These are phyloP conservation scores for Syncephalis plumigaleata DNA, from an alignment of 371 early-diverging fungal genomes.

Conservation along the genomic window DNA sequence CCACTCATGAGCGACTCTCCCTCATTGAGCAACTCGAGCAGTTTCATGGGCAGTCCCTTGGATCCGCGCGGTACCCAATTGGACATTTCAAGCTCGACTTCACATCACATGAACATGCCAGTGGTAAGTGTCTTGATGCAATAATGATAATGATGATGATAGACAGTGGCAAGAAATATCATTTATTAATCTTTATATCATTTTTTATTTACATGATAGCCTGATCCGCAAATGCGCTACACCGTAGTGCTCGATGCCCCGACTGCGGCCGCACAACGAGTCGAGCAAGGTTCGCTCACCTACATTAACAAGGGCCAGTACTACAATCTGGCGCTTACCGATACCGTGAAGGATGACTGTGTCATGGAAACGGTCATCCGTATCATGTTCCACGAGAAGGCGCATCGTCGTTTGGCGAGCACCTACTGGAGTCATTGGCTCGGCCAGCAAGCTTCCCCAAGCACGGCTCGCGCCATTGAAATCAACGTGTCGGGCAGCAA, in stretches of 20 bases:
- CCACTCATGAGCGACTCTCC: too few species aligned
- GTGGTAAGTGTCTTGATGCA: too few species aligned
- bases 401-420: slow-evolving; percentile 46
- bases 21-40: too few species aligned
- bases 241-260: slow-evolving; percentile 19
- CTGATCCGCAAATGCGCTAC: slow-evolving; percentile 8
- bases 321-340: slow-evolving; percentile 28
- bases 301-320: slow-evolving; percentile 49
- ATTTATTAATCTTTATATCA: too few species aligned
- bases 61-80: too few species aligned
- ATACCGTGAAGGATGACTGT: slow-evolving; percentile 20
- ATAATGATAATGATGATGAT: too few species aligned
- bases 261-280: slow-evolving; percentile 32
- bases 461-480: slow-evolving; percentile 42
- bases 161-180: too few species aligned
- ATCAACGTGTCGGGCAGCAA: slow-evolving; percentile 18
- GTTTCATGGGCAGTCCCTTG: too few species aligned
- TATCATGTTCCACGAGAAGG: slow-evolving; percentile 54
- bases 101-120: too few species aligned
- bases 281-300: slow-evolving; percentile 29
- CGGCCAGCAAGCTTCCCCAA: slow-evolving; percentile 41
- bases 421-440: slow-evolving; percentile 65
- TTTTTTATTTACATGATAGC: too few species aligned
- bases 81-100: too few species aligned
- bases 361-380: slow-evolving; percentile 34